Evolutionary conservation across 1,284 basidiomycete genomes (phyloP), one percentile per base, ranked within the genome.

Genomic region (Xerocomus minutiporus): DNA sequence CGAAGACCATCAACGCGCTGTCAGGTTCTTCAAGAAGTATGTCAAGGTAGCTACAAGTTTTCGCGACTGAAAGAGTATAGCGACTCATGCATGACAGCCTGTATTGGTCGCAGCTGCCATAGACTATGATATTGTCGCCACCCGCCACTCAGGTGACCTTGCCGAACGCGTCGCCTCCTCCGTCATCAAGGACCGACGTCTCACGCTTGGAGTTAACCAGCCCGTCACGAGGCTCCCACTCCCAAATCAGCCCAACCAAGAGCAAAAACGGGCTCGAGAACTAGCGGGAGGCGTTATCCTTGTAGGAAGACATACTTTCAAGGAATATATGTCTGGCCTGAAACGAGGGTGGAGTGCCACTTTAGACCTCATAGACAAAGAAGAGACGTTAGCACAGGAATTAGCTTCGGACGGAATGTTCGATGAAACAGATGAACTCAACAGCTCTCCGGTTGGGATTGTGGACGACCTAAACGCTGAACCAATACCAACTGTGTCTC

Each of bases 21-120:
- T 91, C 64, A 84, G 78, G 68, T 93, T 92, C 76, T 99, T 98
- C 74, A 86, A 91, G 67, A 93, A 91, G 76, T 98, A 97, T 72
- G 84, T 97, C 76, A 97, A 97, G 87, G 94, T 96, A 75, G 57
- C 72, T 57, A 45, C 45, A 35, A 20, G n/a, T 50, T 49, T 57
- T 9, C 38, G 20, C 12, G 12, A 20, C 46, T 7, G 32, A 25
- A 50, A 41, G 57, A 41, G 52, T 52, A 54, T 40, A 6, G 25
- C 51, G 40, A 48, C 48, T 11, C 44, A 46, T 43, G 38, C 36
- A 43, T 52, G 15, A 36, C 59, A 97, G 94, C 96, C 96, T 5
- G 84, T 97, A 57, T 79, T 99, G 12, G 91, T 95, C 31, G 93
- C 96, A 8, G 93, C 94, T 5, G 96, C 92, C 0, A 76, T 98